A percentile compares a stretch with the other conserved stretches of the same genome.
Evolutionary conservation across 768 basidiomycete genomes (phyloP).

Genomic region (Mrakia blollopis): DNA sequence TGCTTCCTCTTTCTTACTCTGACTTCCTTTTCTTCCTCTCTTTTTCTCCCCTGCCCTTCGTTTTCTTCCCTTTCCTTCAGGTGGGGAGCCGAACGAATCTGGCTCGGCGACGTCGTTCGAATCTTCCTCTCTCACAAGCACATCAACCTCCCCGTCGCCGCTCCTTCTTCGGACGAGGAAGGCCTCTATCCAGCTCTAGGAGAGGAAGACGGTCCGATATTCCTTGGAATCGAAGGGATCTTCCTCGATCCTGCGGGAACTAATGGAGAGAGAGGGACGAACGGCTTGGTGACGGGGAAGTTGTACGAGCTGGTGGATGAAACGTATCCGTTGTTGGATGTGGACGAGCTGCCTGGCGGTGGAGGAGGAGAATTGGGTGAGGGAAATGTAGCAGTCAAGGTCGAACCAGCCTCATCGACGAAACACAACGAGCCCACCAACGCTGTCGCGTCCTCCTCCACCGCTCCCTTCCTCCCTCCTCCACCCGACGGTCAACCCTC

Average conservation of each 20-base stretch:
- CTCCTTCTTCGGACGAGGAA: neutral
- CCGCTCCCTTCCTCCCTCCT: neutral
- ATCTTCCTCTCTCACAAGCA: neutral
- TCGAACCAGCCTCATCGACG: neutral
- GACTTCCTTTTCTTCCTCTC: no score
- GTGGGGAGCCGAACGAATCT: neutral
- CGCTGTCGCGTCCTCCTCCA: neutral
- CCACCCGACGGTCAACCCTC: neutral
- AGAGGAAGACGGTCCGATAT: neutral
- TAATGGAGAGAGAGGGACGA: neutral
- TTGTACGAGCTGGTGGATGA: neutral
- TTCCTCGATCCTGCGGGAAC: neutral
- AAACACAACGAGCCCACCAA: neutral
- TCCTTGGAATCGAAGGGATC: neutral
- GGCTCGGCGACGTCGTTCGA: neutral
- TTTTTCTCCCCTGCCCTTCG: no score
- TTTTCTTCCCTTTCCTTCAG: neutral
- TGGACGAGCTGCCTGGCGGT: neutral
- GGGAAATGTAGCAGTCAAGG: neutral
- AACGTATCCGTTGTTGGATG: neutral
- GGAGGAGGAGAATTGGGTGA: neutral
- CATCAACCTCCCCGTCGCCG: slow-evolving; percentile 2
- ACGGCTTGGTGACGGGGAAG: neutral
- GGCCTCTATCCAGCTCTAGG: neutral
- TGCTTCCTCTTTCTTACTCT: neutral